Evolutionary conservation across 345 rosid species (phyloP), one percentile per base, ranked within the genome.

Genomic region (Streptanthus diversifolius): DNA sequence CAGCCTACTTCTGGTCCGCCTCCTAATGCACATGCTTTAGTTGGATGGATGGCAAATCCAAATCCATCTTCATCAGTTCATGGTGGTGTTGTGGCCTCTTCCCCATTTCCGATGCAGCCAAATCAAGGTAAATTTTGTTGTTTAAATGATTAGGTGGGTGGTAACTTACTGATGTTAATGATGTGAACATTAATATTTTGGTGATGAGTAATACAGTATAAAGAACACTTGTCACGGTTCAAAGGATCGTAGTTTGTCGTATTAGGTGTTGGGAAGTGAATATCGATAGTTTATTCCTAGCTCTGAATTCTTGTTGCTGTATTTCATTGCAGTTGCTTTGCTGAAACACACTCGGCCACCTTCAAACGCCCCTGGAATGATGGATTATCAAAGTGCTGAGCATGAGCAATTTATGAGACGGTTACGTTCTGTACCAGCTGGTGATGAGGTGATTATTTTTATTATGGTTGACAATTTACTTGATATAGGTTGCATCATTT

Each of bases 351-450:
- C 96, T 61, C 83, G 87, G 74, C 82, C 85, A 0, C 87, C 99
- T 7, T 91, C 93, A 47, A 84, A 91, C 75, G 55, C 90, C 22
- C 76, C 75, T 18, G 81, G 93, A 0, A 83, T 86, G 37, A 82
- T 85, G 79, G 98, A 93, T 80, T 93, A 91, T 80, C 98, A 87
- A 71, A 85, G 51, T 76, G 71, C 89, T 27, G 97, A 93, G 13
- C 96, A 85, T 53, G 99, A 91, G 58, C 87, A 85, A 76, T 83
- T 87, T 51, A 83, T 89, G 87, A 91, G 89, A 82, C 88, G 99
- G 24, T 76, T 89, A n/a, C 86, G 96, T 58, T 80, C 96, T 75
- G 72, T 83, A 30, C 93, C 83, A 70, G 83, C 91, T 36, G 87
- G 70, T 44, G 68, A 72, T 53, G 76, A 72, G 76, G 73, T 69